Conservation (phyloP, 768 basidiomycete genomes). For the Kwoniella sp. region DNA sequence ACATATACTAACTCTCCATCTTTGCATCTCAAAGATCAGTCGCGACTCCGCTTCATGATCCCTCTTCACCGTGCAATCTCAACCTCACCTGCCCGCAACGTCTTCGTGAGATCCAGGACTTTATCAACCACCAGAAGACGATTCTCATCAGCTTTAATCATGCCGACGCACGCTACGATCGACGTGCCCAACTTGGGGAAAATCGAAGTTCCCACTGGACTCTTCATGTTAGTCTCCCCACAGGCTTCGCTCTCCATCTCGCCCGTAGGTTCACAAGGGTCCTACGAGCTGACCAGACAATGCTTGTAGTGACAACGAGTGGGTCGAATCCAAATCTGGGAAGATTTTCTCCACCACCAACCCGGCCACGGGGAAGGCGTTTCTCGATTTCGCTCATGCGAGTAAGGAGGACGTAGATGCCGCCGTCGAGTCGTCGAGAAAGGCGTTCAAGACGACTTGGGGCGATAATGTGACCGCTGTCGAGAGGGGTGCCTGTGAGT, state of each 20-base stretch:
- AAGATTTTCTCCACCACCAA: slow-evolving; percentile 56
- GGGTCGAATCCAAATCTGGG: slow-evolving; percentile 26
- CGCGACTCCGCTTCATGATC: background rate
- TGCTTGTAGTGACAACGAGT: slow-evolving; percentile 17
- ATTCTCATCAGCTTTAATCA: background rate
- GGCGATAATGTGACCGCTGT: slow-evolving; percentile 50
- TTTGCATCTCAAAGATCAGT: too few relatives aligned
- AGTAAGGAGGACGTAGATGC: slow-evolving; percentile 72
- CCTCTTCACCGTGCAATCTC: background rate
- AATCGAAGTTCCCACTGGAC: slow-evolving; percentile 21
- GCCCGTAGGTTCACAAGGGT: background rate
- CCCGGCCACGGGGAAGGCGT: slow-evolving; percentile 65
- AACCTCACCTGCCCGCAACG: background rate
- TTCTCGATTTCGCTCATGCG: slow-evolving; percentile 62
- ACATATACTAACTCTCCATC: too few relatives aligned
- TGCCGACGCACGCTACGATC: slow-evolving; percentile 26
- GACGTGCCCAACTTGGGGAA: slow-evolving; percentile 18
- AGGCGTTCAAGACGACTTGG: slow-evolving; percentile 58
- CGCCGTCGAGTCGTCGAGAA: slow-evolving; percentile 63
- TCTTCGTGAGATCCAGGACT: too few relatives aligned
- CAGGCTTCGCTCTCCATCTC: background rate
- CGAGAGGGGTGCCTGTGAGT: slow-evolving; percentile 48
- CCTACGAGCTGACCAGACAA: background rate
- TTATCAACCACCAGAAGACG: background rate
- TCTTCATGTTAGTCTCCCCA: slow-evolving; percentile 26